Conservation (phyloP, 192 early-diverging fungal species). For the Coemansia sp. region DNA sequence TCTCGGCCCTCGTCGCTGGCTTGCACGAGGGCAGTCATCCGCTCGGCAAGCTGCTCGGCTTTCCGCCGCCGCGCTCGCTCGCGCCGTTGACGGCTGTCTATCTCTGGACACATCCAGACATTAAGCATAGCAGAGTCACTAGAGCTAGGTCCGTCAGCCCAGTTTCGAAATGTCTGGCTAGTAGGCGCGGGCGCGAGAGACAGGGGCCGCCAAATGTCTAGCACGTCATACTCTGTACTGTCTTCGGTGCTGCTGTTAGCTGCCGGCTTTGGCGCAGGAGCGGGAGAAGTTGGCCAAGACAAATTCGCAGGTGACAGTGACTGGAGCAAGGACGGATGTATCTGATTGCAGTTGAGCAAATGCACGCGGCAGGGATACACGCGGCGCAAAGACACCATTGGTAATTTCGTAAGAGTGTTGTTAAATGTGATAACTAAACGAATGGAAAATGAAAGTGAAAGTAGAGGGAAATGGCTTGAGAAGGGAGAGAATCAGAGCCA, state of each 20-base stretch:
- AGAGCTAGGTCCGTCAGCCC: not conserved
- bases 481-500: too few relatives aligned
- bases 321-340: not conserved
- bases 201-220: slow-evolving; percentile 1
- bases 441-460: not conserved
- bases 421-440: not conserved
- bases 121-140: slow-evolving; percentile 6
- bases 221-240: not conserved
- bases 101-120: slow-evolving; percentile 41
- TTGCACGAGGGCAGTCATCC: slow-evolving; percentile 28
- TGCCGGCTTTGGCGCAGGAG: not conserved
- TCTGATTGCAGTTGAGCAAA: slow-evolving; percentile 6
- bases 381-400: not conserved
- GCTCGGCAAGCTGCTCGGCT: slow-evolving; percentile 26
- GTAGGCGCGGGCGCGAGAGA: not conserved
- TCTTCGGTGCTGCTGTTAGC: not conserved
- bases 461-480: not conserved
- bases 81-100: slow-evolving; percentile 10
- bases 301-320: not conserved
- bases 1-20: slow-evolving; percentile 15
- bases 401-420: not conserved
- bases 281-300: not conserved
- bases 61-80: slow-evolving; percentile 18
- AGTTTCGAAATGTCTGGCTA: not conserved
- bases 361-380: not conserved